Evolutionary conservation across 2,329 filamentous ascomycete genomes (phyloP), one percentile per base, ranked within the genome.

Genomic region (Penicillium sp.): DNA sequence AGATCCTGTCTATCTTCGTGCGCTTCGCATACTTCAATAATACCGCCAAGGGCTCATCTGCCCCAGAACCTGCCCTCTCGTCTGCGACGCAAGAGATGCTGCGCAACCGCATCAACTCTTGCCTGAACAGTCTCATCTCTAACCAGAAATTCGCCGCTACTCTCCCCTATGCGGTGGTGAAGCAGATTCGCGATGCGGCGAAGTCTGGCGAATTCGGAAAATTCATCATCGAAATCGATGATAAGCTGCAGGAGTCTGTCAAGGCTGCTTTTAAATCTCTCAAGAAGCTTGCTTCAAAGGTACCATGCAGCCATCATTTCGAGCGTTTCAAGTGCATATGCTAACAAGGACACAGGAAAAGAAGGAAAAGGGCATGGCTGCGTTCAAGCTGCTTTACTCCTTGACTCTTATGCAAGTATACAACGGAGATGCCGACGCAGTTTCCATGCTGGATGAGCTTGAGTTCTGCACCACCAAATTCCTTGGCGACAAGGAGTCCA

Each of bases 381-480:
- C 89, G 0, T 82, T 97, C 54, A 87, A 88, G 18, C 80, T 97
- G 34, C 81, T 97, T 1, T 91, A 96, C 69, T 87, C 90, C 0
- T 82, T 97, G 48, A 88, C 91, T 0, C 83, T 97, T 13, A 80
- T 97, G 51, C 91, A 97, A 71, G 81, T 96, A 8, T 96, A 96
- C 75, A 92, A 93, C 65, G 90, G 91, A 22, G 92, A 96, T 55
- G 81, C 88, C 0, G 94, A 97, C 67, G 90, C 92, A 0, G 83
- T 96, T 21, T 86, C 88, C 45, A 87, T 94, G 57, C 77, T 97
- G 8, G 84, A 89, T 50, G 93, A 97, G 63, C 80, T 97, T n/a
- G 83, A 88, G 60, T 79, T 88, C 55, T 92, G 88, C 70, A 88
- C 88, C 55, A 81, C 88, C 41, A 86, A 85, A 66, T 79, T 88